Evolutionary conservation across 352 stramenopile species (phyloP).

Genomic region (Pythium volutum): DNA sequence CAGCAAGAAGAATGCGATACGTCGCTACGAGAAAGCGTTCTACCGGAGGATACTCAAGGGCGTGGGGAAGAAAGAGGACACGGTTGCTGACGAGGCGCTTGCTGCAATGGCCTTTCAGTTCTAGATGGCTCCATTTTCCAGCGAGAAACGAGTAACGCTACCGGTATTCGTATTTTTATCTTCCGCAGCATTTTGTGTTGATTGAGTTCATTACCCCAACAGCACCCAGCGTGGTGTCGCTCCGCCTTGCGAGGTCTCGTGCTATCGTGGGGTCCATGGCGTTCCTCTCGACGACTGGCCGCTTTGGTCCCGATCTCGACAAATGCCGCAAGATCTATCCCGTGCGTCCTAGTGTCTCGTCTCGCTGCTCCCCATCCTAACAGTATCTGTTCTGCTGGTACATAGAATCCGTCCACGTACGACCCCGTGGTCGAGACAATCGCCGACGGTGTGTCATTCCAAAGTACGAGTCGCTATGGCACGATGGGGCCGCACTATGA

Average conservation of each 20-base stretch:
- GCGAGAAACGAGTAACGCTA: too few species aligned
- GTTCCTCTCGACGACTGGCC: constrained; percentile 42
- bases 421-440: constrained; percentile 21
- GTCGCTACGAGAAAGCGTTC: too few species aligned
- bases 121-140: neutral
- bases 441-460: constrained; percentile 10
- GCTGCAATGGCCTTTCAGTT: neutral
- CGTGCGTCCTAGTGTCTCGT: neutral
- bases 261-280: constrained; percentile 28
- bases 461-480: constrained; percentile 24
- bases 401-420: constrained; percentile 51
- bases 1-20: too few species aligned
- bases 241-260: too few species aligned
- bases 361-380: neutral
- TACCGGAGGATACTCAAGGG: too few species aligned
- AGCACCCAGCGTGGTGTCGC: too few species aligned
- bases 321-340: constrained; percentile 35
- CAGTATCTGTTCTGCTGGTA: neutral
- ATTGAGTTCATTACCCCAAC: too few species aligned
- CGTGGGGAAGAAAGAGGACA: neutral
- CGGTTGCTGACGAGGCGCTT: neutral
- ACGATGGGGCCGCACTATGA: constrained; percentile 42
- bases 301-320: constrained; percentile 50
- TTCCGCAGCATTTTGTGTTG: neutral
- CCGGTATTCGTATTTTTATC: constrained; percentile 8